Evolutionary conservation across 2,329 filamentous ascomycete genomes (phyloP), one percentile per base, ranked within the genome.

Genomic region (Aspergillus unguis): DNA sequence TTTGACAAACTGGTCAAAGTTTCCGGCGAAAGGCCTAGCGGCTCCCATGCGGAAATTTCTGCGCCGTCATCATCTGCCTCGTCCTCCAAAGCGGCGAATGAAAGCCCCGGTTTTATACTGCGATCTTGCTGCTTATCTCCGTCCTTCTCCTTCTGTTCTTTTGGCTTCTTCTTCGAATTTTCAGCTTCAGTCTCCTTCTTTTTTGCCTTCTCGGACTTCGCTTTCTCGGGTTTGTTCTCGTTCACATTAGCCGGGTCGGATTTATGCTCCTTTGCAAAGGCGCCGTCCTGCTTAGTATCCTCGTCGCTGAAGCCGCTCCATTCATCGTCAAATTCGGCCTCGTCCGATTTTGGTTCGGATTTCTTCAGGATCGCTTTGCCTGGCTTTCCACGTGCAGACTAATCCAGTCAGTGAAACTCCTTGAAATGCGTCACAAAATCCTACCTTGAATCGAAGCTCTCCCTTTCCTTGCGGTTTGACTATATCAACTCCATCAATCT

Each of bases 401-500:
- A 51, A n/a, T 43, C 23, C 23, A 28, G 35, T 57, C 50, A 60
- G 41, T 53, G 44, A 17, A 28, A 17, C 3, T 38, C 17, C 27
- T n/a, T 23, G 29, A 26, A 26, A 9, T 48, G 37, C 28, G 27
- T 10, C 10, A 10, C 26, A 35, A 31, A 11, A 33, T 17, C 59
- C 28, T 65, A 75, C 75, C 68, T 71, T 72, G 57, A 75, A 77
- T 50, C 68, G 66, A 37, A 77, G 50, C 35, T 71, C 62, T 33
- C 75, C 78, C 48, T 78, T 74, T 6, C 84, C 84, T 29, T 86
- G 79, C 26, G 78, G 74, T 56, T 80, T 83, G 38, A 95, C 77
- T n/a, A 99, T 80, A 29, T 96, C 88, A 1, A 99, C 89, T 47
- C 89, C 90, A 11, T 95, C 89, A 43, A 97, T 86, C 64, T 97